A percentile compares a stretch with the other conserved stretches of the same genome.
Evolutionary conservation across 106 monocot genomes (phyloP).

Genomic region (Platanthera guangdongensis): DNA sequence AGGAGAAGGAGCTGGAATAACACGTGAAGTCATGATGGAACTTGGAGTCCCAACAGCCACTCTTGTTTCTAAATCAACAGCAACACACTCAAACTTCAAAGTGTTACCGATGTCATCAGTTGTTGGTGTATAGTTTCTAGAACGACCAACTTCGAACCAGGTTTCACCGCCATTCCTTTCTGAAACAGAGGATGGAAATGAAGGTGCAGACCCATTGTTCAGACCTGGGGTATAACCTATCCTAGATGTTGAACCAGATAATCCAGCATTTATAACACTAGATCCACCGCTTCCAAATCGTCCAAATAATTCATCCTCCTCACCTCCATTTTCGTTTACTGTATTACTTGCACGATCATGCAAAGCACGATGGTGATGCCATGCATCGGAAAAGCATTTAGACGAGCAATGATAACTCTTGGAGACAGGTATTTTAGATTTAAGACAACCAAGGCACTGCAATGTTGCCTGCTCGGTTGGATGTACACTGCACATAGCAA

Average conservation of each 20-base stretch:
- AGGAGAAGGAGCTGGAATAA: constrained; percentile 91
- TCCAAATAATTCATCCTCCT: constrained; percentile 81
- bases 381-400: constrained; percentile 85
- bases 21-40: constrained; percentile 78
- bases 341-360: constrained; percentile 77
- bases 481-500: constrained; percentile 94
- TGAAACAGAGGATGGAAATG: constrained; percentile 40
- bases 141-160: constrained; percentile 77
- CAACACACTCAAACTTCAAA: constrained; percentile 86
- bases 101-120: constrained; percentile 88
- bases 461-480: constrained; percentile 81
- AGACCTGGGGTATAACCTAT: constrained; percentile 33
- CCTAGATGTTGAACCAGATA: constrained; percentile 31
- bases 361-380: constrained; percentile 92
- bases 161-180: constrained; percentile 68
- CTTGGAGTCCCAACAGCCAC: constrained; percentile 46
- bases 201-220: constrained; percentile 55
- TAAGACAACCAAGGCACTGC: constrained; percentile 87
- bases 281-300: constrained; percentile 49
- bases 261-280: constrained; percentile 24
- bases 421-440: constrained; percentile 66
- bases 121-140: constrained; percentile 83
- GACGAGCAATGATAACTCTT: constrained; percentile 95
- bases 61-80: constrained; percentile 62
- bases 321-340: constrained; percentile 68